phyloP scores from a whole-genome alignment of 305 asterid species.

The Solanum hybrid region DNA sequence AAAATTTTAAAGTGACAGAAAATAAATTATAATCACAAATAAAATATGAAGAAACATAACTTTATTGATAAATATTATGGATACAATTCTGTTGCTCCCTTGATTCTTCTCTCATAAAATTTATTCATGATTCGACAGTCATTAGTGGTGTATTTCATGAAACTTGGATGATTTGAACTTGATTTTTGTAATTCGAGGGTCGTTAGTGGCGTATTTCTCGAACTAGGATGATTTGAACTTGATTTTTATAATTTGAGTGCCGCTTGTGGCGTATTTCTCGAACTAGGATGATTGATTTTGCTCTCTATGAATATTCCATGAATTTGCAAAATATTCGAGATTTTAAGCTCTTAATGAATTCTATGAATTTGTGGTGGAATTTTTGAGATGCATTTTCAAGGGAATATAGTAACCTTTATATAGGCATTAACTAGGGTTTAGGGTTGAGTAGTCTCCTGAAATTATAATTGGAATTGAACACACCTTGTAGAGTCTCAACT shows the following conservation, averaged over 20 bases:
- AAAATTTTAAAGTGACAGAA: neutral
- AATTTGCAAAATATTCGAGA: neutral
- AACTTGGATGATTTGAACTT: neutral
- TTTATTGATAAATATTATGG: too few species aligned
- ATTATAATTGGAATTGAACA: neutral
- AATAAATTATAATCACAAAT: neutral
- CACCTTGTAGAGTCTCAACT: neutral
- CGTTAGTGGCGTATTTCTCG: neutral
- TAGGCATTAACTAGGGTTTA: neutral
- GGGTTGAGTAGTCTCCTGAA: neutral
- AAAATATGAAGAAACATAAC: neutral
- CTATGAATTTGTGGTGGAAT: neutral
- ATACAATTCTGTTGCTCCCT: neutral
- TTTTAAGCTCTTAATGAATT: neutral
- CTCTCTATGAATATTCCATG: neutral
- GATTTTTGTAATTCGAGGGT: neutral
- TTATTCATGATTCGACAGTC: neutral
- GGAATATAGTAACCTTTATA: neutral
- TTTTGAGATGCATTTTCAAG: neutral
- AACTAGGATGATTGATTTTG: neutral
- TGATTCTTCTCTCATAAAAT: neutral
- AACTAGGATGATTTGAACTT: neutral
- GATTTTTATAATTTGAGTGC: neutral
- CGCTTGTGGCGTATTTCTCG: neutral
- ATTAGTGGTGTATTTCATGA: neutral